These are phyloP conservation scores for Schoenoplectus tabernaemontani DNA, from an alignment of 202 grass and related monocot genomes.

Conservation along the genomic window DNA sequence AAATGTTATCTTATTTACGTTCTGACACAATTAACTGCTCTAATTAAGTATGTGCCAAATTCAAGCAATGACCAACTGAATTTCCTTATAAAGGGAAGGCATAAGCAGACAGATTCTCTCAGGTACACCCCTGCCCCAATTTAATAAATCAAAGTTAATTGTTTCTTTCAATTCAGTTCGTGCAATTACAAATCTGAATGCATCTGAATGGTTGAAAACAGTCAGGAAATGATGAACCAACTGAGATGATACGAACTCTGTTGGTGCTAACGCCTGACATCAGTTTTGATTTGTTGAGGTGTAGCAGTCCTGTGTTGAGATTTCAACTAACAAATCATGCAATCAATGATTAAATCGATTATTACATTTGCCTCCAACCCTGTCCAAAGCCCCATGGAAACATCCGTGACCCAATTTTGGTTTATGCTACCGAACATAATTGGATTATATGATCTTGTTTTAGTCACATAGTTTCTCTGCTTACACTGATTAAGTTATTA, in stretches of 20 bases:
- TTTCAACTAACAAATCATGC: not conserved
- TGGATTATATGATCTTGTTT: not conserved
- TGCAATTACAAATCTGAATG: not conserved
- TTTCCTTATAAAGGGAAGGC: too few relatives aligned
- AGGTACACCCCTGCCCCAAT: too few relatives aligned
- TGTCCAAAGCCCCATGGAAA: not conserved
- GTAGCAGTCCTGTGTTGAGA: conserved; percentile 14
- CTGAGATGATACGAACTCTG: not conserved
- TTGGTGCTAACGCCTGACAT: not conserved
- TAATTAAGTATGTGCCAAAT: not conserved
- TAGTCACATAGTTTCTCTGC: not conserved
- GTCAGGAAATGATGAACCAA: not conserved
- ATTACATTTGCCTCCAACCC: not conserved
- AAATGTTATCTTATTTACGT: too few relatives aligned
- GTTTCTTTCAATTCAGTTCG: not conserved
- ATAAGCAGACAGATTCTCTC: too few relatives aligned
- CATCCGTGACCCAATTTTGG: not conserved
- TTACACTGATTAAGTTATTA: not conserved
- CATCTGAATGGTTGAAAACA: not conserved
- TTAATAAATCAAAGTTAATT: not conserved
- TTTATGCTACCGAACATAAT: not conserved
- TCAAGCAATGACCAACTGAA: too few relatives aligned
- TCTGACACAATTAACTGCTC: too few relatives aligned
- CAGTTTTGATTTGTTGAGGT: conserved; percentile 5
- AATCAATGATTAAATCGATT: conserved; percentile 5